phyloP scores from a whole-genome alignment of 768 basidiomycete genomes.

The Mycena rosella region DNA sequence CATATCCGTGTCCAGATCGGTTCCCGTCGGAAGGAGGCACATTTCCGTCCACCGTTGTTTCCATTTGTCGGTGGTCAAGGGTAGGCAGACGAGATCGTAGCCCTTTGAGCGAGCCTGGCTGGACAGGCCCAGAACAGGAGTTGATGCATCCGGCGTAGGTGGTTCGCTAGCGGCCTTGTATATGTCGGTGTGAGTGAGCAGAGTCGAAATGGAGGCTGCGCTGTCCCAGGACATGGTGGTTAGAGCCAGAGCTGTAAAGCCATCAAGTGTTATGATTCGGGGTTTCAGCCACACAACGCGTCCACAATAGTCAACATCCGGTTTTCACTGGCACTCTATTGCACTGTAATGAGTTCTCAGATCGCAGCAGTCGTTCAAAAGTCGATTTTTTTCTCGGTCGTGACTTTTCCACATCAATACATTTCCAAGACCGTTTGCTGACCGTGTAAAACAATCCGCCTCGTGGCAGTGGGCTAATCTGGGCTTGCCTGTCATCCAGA shows the following conservation, averaged over 20 bases:
- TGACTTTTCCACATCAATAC: too few species aligned
- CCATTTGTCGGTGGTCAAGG: slow-evolving; percentile 94
- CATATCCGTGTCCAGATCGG: slow-evolving; percentile 54
- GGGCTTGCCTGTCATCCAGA: too few species aligned
- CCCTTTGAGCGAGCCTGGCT: slow-evolving; percentile 70
- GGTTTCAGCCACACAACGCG: slow-evolving; percentile 13
- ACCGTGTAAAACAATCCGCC: too few species aligned
- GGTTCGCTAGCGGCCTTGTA: slow-evolving; percentile 40
- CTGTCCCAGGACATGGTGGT: slow-evolving; percentile 53
- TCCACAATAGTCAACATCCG: not conserved
- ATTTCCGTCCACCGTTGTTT: slow-evolving; percentile 88
- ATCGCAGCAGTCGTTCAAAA: too few species aligned
- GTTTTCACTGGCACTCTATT: too few species aligned
- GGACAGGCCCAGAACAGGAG: slow-evolving; percentile 65
- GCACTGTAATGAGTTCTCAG: too few species aligned
- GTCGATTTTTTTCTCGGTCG: too few species aligned
- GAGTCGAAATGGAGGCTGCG: slow-evolving; percentile 52
- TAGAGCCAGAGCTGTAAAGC: not conserved
- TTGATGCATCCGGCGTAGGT: slow-evolving; percentile 34
- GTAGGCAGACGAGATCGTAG: slow-evolving; percentile 83
- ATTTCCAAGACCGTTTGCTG: too few species aligned
- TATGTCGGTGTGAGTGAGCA: slow-evolving; percentile 58
- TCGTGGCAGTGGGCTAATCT: too few species aligned
- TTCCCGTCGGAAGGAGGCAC: slow-evolving; percentile 75
- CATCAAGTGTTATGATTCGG: not conserved